Conservation (phyloP, 352 stramenopile species). For the Globisporangium abappressorium region DNA sequence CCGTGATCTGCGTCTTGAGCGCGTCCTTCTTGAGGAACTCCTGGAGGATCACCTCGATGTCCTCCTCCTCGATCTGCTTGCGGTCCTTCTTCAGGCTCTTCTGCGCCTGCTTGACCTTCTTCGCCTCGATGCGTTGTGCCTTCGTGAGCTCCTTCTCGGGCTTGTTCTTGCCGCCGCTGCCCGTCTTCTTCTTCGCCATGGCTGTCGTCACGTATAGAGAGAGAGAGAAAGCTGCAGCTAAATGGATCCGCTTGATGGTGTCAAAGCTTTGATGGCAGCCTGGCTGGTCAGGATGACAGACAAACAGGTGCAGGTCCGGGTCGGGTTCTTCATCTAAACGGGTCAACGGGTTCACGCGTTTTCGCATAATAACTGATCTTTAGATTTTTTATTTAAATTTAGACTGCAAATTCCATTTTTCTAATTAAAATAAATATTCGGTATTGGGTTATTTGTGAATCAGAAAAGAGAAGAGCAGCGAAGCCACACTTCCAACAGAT, state of each 20-base stretch:
- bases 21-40: conserved; percentile 83
- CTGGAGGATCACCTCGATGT: conserved; percentile 77
- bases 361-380: not conserved
- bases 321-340: not conserved
- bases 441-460: not conserved
- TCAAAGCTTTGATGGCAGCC: not conserved
- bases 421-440: not conserved
- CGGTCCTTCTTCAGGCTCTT: conserved; percentile 79
- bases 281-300: conserved; percentile 1
- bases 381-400: not conserved
- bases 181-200: conserved; percentile 74
- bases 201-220: not conserved
- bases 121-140: conserved; percentile 68
- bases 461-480: not conserved
- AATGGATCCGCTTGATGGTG: not conserved
- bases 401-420: not conserved
- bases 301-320: not conserved
- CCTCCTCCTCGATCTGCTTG: conserved; percentile 73
- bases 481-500: not conserved
- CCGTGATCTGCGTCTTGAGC: conserved; percentile 54
- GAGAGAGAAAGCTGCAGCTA: not conserved
- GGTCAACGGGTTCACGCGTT: not conserved
- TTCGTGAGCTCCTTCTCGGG: conserved; percentile 69
- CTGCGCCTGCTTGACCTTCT: conserved; percentile 80
- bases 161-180: conserved; percentile 38